Base-by-base conservation (phyloP, 148 eudicot genomes). In the Persicaria tinctoria region DNA sequence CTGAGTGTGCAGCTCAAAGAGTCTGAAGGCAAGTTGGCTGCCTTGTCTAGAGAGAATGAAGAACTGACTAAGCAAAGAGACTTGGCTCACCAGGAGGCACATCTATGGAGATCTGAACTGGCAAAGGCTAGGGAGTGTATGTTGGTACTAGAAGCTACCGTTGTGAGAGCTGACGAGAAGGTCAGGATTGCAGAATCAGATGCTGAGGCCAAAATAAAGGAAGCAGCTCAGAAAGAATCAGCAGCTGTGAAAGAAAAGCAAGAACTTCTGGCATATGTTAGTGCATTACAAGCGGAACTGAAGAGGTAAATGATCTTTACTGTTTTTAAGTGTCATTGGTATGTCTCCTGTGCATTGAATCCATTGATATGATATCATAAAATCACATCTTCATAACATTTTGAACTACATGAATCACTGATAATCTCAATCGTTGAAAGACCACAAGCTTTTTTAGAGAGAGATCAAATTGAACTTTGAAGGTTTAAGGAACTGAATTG, bases 81-180 rank as follows among this genome's bases (percentile, higher is more conserved):
- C 74, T 87, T 90, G 5, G 91, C 97, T 51, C 72, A 77, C 57
- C 97, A 90, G 74, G 97, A 95, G 82, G 93, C 97, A 73, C 92
- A 89, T 90, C 78, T 92, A 78, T 92, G 98, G 98, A 91, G 98
- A 75, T 79, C 86, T 70, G 98, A 95, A 87, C 97, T 95, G 56
- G 98, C 83, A 51, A 95, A 95, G 84, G 98, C 98, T 73, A 89
- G 97, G 87, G 98, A 95, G 59, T 87, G 86, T 82, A 89, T 78
- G 60, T 90, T 95, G 76, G 92, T 95, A 79, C 78, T 89, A 74
- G 96, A 95, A 85, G 98, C 91, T 75, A 92, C 97, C 73, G 93
- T 85, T 77, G 89, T 92, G 75, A 87, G 98, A 78, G 97, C 97
- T 16, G 98, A 89, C 77, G 98, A 95, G 84, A 92, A 84, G 86